Conservation (phyloP, 768 basidiomycete genomes). For the Tulasnella sp. region DNA sequence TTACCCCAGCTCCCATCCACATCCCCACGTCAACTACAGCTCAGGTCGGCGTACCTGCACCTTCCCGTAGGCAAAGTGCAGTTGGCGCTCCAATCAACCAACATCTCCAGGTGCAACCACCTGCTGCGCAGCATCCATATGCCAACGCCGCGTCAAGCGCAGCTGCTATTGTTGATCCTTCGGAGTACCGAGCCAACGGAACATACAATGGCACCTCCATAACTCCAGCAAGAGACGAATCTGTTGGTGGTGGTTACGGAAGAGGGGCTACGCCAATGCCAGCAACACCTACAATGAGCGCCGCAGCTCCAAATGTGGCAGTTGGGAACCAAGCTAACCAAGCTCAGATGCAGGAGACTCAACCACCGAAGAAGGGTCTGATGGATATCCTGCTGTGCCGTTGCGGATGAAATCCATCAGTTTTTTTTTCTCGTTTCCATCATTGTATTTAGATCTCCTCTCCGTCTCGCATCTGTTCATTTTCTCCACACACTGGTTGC, state of each 20-base stretch:
- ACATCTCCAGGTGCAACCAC: not conserved
- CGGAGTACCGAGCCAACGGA: not conserved
- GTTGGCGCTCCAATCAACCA: not conserved
- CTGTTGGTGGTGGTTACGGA: conserved; percentile 5
- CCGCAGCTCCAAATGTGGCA: conserved; percentile 5
- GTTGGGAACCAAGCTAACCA: conserved; percentile 3
- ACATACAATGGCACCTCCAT: conserved; percentile 1
- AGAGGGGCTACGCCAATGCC: conserved; percentile 14
- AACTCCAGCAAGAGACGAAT: conserved; percentile 28
- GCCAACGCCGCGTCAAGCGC: not conserved
- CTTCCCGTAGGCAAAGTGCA: conserved; percentile 6
- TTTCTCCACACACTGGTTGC: not conserved
- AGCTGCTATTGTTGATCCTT: not conserved
- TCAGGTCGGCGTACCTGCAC: conserved; percentile 52
- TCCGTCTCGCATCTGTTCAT: not conserved
- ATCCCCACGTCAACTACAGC: conserved; percentile 65
- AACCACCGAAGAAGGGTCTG: conserved; percentile 30
- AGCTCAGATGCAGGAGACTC: conserved; percentile 2
- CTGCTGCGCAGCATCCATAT: conserved; percentile 9
- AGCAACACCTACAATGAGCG: conserved; percentile 13
- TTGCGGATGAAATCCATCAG: conserved; percentile 40
- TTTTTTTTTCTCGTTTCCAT: conserved; percentile 2
- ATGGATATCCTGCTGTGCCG: conserved; percentile 63
- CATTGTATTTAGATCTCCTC: not conserved
- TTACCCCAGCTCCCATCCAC: conserved; percentile 42